Evolutionary conservation across 2,329 filamentous ascomycete genomes (phyloP).

Genomic region (Exophiala sideris): DNA sequence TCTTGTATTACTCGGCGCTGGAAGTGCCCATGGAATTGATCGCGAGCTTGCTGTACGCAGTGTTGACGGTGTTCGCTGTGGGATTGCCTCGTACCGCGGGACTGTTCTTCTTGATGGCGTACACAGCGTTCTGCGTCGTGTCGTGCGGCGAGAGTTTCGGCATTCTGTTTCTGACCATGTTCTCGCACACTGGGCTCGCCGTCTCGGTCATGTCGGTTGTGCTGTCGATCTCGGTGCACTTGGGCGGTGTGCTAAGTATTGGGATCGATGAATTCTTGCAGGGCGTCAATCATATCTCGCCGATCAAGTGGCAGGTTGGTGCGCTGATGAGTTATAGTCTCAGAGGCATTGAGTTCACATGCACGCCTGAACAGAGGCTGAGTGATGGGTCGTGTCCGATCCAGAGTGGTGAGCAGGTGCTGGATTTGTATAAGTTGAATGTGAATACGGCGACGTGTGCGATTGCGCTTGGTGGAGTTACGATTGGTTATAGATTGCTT

Average conservation of each 20-base stretch:
- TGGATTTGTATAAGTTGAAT: conserved; percentile 65
- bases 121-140: conserved; percentile 69
- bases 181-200: conserved; percentile 71
- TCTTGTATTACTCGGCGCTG: conserved; percentile 65
- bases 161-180: conserved; percentile 77
- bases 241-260: conserved; percentile 69
- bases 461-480: conserved; percentile 59
- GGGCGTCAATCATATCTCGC: conserved; percentile 67
- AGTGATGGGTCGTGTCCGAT: conserved; percentile 62
- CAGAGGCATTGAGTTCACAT: conserved; percentile 60
- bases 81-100: conserved; percentile 60
- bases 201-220: conserved; percentile 70
- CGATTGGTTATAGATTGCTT: conserved; percentile 63
- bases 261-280: conserved; percentile 64
- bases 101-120: conserved; percentile 66
- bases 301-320: conserved; percentile 66
- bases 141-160: conserved; percentile 72
- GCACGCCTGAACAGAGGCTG: conserved; percentile 57
- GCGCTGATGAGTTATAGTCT: conserved; percentile 67
- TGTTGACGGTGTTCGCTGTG: conserved; percentile 62
- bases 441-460: conserved; percentile 60
- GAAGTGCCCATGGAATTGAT: conserved; percentile 70
- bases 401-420: conserved; percentile 62
- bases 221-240: conserved; percentile 66
- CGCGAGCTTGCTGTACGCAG: conserved; percentile 62